Evolutionary conservation across 352 stramenopile genomes (phyloP), one percentile per base, ranked within the genome.

Genomic region (Globisporangium nunn): DNA sequence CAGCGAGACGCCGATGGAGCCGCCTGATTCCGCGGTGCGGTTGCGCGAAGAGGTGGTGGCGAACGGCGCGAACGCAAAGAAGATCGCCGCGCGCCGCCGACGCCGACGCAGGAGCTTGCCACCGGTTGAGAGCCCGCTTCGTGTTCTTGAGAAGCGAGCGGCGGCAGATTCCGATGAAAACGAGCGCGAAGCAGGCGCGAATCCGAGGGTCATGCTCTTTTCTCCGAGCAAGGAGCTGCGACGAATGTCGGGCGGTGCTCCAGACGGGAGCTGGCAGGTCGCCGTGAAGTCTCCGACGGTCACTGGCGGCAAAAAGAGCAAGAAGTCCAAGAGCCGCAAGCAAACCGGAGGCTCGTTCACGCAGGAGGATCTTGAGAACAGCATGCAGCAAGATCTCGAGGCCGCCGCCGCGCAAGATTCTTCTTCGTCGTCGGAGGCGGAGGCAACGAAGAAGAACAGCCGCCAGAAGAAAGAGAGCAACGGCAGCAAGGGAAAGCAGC

Each of bases 381-480:
- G 68, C 43, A 88, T 87, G 81, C 71, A 85, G 58, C 71, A 79
- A 39, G 73, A 87, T 43, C 56, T 87, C n/a, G 68, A 67, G 10
- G 62, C 59, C 6, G 75, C 66, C 23, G 72, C 52, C 3, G 29
- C 47, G 47, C 46, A 51, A 3, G 46, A 51, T 64, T 60, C 77
- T 14, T 64, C 35, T 6, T 48, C 43, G 29, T 54, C 37, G 8
- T 54, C 56, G 0, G 66, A 58, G 10, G 64, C 67, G 15, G 61
- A n/a, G 5, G 37, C 5, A 35, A 57, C 48, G 12, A 53, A 68
- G 15, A 56, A 75, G 17, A 54, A 49, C 40, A 51, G 49, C 45
- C 48, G 54, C 44, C 62, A 64, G 37, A 48, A 48, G 37, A 7
- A 53, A 1, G 11, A 54, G 67, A 67, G 29, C 56, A 50, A 39